Evolutionary conservation across 805 yeast species (phyloP), one percentile per base, ranked within the genome.

Genomic region (Cyberlindnera japonica): DNA sequence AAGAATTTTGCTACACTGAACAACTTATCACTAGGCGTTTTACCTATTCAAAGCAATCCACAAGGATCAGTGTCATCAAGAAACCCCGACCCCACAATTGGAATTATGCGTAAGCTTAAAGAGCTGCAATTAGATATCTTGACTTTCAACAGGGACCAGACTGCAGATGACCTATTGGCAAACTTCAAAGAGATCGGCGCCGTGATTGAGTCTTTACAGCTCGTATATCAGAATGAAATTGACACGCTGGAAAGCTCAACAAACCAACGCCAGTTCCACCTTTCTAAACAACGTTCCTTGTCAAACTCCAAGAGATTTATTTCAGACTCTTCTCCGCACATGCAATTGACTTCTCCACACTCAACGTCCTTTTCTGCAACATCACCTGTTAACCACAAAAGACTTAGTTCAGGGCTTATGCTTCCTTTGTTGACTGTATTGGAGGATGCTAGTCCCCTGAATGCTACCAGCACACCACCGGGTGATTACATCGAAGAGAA

Each of bases 341-440:
- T 30, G 12, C 23, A 38, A 2, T n/a, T 33, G 17, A 16, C 31
- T 3, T 27, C 44, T 4, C 49, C 45, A 16, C 45, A 47, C 21
- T 35, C 47, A 31, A 33, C 55, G 7, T 18, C 24, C 5, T 38
- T 47, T 4, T 25, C 49, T 10, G 36, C 50, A 11, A 39, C 45
- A 6, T 42, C 45, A 6, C 42, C 45, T 3, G 38, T 27, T 3
- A 38, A 37, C 13, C 47, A 35, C 19, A 58, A 54, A 31, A 48
- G 62, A 36, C 29, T 49, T 13, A 58, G 61, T 34, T 51, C 57
- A 3, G 64, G 64, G 1, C 41, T 60, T 3, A 39, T 54, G 4
- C 36, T 60, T 4, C 50, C 62, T 11, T 38, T 60, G 17, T 33
- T 60, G 20, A 60, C 61, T 1, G 61, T 60, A 6, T 28, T 53